These are phyloP conservation scores for Fraxinus platypoda DNA, from an alignment of 305 asterid genomes.

Conservation along the genomic window DNA sequence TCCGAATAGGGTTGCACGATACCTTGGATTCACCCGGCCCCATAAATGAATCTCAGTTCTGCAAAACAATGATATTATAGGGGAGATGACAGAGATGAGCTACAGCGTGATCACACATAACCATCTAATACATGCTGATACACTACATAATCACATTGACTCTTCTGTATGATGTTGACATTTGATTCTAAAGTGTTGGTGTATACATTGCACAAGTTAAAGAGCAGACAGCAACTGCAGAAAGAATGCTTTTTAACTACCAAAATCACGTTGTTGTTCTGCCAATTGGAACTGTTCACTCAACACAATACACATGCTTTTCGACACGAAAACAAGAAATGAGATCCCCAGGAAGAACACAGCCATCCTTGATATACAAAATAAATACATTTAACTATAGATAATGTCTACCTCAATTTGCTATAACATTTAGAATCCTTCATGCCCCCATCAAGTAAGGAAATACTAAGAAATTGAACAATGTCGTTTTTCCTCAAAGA, in stretches of 20 bases:
- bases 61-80: background rate
- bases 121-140: background rate
- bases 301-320: conserved; percentile 41
- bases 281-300: conserved; percentile 45
- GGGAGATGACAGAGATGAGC: background rate
- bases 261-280: conserved; percentile 56
- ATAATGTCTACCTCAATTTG: background rate
- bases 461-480: conserved; percentile 26
- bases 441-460: background rate
- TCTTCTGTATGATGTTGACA: background rate
- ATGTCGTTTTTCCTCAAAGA: conserved; percentile 10
- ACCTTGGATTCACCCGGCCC: background rate
- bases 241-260: conserved; percentile 43
- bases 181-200: background rate
- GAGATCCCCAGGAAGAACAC: conserved; percentile 17
- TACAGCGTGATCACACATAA: background rate
- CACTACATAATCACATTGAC: background rate
- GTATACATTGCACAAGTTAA: background rate
- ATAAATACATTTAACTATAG: background rate
- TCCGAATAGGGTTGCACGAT: background rate
- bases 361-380: conserved; percentile 31
- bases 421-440: conserved; percentile 20
- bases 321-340: conserved; percentile 28
- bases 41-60: background rate
- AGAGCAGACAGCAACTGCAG: conserved; percentile 21